phyloP scores from a whole-genome alignment of 306 rosid species.

The Lagenaria siceraria region DNA sequence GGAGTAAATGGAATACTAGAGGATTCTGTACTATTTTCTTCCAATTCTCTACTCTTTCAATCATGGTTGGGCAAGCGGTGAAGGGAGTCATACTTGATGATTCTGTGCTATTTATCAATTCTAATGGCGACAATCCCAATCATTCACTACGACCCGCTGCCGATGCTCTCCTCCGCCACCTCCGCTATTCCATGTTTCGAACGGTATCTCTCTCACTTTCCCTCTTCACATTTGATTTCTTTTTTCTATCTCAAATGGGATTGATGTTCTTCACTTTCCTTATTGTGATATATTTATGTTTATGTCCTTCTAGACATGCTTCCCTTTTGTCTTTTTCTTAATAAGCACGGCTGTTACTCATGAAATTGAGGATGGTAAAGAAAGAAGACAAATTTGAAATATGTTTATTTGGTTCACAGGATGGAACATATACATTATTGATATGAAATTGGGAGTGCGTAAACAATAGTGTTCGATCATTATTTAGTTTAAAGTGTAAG shows the following conservation, averaged over 20 bases:
- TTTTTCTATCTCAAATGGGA: neutral
- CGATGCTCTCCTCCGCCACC: slow-evolving; percentile 43
- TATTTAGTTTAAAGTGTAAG: neutral
- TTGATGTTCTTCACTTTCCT: neutral
- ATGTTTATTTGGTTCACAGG: neutral
- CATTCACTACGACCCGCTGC: slow-evolving; percentile 19
- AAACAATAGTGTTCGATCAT: neutral
- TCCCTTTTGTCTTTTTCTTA: neutral
- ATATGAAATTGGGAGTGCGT: neutral
- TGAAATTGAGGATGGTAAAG: neutral
- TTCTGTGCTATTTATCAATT: slow-evolving; percentile 22
- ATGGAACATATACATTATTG: neutral
- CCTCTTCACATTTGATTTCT: neutral
- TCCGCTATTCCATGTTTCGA: slow-evolving; percentile 35
- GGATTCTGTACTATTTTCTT: neutral
- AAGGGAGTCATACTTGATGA: slow-evolving; percentile 57
- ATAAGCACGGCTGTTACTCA: neutral
- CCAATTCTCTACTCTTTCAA: neutral
- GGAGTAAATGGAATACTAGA: too few relatives aligned
- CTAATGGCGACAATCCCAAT: slow-evolving; percentile 9
- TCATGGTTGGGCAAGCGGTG: slow-evolving; percentile 9
- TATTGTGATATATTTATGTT: neutral
- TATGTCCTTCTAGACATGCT: neutral
- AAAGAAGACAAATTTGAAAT: neutral
- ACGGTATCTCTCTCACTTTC: slow-evolving; percentile 10